These are phyloP conservation scores for Amanita pseudoporphyria DNA, from an alignment of 768 basidiomycete genomes.

Conservation along the genomic window DNA sequence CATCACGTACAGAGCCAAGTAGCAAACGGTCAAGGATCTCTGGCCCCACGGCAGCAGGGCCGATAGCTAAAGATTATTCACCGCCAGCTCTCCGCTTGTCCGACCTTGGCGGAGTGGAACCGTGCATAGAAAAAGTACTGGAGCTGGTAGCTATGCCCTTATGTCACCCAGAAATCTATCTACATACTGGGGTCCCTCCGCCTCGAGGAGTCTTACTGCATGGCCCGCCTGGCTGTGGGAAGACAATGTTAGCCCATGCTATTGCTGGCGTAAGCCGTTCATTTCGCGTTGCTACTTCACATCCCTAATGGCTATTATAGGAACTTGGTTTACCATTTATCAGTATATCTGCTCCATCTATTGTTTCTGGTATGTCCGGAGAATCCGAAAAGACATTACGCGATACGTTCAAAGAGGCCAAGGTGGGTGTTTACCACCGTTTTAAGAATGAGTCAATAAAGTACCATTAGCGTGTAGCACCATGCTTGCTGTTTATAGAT, in stretches of 20 bases:
- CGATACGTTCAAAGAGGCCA: constrained; percentile 96
- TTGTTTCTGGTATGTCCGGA: constrained; percentile 97
- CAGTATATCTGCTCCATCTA: constrained; percentile 86
- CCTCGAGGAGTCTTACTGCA: constrained; percentile 89
- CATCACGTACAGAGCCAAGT: constrained; percentile 42
- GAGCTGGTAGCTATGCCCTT: constrained; percentile 96
- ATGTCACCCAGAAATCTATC: constrained; percentile 90
- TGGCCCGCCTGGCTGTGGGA: constrained; percentile 96
- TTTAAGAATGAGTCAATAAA: neutral
- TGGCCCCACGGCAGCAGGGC: constrained; percentile 12
- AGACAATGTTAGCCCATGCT: constrained; percentile 89
- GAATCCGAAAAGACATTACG: constrained; percentile 95
- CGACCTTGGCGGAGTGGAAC: constrained; percentile 81
- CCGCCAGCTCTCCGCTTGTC: constrained; percentile 73
- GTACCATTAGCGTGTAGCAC: constrained; percentile 62
- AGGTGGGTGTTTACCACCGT: constrained; percentile 35
- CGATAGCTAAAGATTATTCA: constrained; percentile 50
- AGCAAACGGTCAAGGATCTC: constrained; percentile 48
- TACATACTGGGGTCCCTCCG: constrained; percentile 86
- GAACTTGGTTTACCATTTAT: constrained; percentile 93
- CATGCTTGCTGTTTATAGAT: constrained; percentile 92
- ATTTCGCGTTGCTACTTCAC: neutral
- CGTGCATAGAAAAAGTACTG: constrained; percentile 84
- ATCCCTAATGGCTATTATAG: constrained; percentile 27
- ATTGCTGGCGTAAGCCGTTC: constrained; percentile 74